Evolutionary conservation across 1,139 yeast genomes (phyloP).

Genomic region (Scheffersomyces parashehatae): DNA sequence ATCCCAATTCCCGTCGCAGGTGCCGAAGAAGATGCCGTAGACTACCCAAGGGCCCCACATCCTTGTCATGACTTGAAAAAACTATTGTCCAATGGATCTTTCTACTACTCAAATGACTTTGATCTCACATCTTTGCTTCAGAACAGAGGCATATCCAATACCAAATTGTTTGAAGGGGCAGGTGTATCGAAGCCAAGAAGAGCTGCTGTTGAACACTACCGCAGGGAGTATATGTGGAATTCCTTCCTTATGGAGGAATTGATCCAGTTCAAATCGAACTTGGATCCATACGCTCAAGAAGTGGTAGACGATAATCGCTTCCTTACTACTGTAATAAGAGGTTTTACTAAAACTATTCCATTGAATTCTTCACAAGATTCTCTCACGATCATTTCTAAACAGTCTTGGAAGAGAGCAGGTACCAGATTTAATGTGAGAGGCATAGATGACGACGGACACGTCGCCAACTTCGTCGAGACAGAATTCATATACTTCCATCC

Average conservation of each 20-base stretch:
- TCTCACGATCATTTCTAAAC: constrained; percentile 83
- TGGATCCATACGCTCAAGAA: constrained; percentile 58
- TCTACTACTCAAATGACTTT: constrained; percentile 88
- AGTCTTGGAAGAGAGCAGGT: constrained; percentile 95
- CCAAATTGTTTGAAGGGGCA: constrained; percentile 17
- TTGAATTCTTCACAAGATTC: constrained; percentile 56
- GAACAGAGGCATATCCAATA: constrained; percentile 55
- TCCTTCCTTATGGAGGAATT: constrained; percentile 85
- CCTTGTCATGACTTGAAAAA: constrained; percentile 84
- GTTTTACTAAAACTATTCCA: constrained; percentile 82
- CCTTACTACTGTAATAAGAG: constrained; percentile 88
- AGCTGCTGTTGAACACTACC: constrained; percentile 50
- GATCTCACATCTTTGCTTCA: constrained; percentile 86
- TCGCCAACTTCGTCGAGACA: constrained; percentile 95
- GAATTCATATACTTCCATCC: constrained; percentile 59
- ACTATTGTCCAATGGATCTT: constrained; percentile 81
- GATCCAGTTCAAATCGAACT: constrained; percentile 67
- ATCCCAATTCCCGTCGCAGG: constrained; percentile 38
- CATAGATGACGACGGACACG: constrained; percentile 91
- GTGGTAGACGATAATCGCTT: constrained; percentile 75
- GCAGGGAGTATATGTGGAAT: constrained; percentile 96
- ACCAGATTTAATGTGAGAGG: constrained; percentile 94
- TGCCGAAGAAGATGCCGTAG: constrained; percentile 18
- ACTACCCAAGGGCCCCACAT: constrained; percentile 51
- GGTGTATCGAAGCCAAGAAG: constrained; percentile 24